Conservation (phyloP, 176 grass and related monocot species). For the Oryza longistaminata region DNA sequence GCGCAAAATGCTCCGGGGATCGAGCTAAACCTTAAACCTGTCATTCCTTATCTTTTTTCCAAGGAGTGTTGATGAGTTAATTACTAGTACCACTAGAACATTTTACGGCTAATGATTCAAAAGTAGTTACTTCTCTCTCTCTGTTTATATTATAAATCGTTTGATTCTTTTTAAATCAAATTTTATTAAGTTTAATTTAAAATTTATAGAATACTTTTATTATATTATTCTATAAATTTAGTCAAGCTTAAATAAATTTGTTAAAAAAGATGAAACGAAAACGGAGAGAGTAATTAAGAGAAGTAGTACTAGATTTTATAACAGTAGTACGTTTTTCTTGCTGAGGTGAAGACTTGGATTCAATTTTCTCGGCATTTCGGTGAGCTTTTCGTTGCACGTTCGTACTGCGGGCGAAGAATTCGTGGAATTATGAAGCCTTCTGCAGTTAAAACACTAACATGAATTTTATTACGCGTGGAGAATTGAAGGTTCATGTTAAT, state of each 20-base stretch:
- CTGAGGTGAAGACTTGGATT: not conserved
- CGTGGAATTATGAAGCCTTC: slow-evolving; percentile 23
- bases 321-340: not conserved
- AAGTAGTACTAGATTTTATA: not conserved
- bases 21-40: slow-evolving; percentile 25
- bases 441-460: not conserved
- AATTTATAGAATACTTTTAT: too few species aligned
- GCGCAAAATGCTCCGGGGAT: not conserved
- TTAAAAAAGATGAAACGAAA: too few species aligned
- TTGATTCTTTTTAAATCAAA: too few species aligned
- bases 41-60: not conserved
- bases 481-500: not conserved
- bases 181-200: too few species aligned
- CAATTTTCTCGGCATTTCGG: not conserved
- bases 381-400: not conserved
- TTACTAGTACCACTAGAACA: not conserved
- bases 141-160: too few species aligned
- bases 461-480: not conserved
- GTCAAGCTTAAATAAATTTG: too few species aligned
- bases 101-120: not conserved
- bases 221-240: too few species aligned
- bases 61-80: not conserved
- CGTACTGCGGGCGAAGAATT: slow-evolving; percentile 14
- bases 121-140: too few species aligned
- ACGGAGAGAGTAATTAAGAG: too few species aligned